phyloP scores from a whole-genome alignment of 371 early-diverging fungal genomes.

The Umbelopsis sp. region DNA sequence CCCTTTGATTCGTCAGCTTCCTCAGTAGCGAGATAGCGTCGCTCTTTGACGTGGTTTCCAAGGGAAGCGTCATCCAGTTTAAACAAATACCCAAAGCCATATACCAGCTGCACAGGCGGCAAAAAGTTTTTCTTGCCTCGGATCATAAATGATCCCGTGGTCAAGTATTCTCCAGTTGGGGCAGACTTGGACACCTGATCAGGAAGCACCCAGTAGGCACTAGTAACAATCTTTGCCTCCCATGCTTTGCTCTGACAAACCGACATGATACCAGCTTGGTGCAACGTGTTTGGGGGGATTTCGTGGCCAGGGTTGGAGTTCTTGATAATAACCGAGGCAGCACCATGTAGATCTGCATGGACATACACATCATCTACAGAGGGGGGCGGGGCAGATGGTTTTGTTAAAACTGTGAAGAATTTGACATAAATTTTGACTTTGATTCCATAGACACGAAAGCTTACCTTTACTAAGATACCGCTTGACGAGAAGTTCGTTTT shows the following conservation, averaged over 20 bases:
- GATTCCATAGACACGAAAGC: not conserved
- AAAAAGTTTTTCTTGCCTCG: slow-evolving; percentile 96
- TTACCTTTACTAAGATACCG: slow-evolving; percentile 70
- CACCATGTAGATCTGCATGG: slow-evolving; percentile 97
- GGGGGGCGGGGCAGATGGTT: too few relatives aligned
- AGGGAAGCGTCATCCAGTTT: slow-evolving; percentile 80
- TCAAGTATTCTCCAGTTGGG: slow-evolving; percentile 95
- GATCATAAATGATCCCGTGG: slow-evolving; percentile 97
- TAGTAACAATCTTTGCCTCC: slow-evolving; percentile 96
- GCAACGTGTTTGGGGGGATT: slow-evolving; percentile 89
- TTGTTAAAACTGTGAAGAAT: too few relatives aligned
- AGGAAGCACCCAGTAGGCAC: slow-evolving; percentile 96
- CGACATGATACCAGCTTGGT: slow-evolving; percentile 97
- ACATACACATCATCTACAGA: slow-evolving; percentile 87
- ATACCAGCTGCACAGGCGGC: slow-evolving; percentile 95
- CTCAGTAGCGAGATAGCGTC: slow-evolving; percentile 27
- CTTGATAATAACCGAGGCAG: slow-evolving; percentile 93
- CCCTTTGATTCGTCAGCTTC: slow-evolving; percentile 15
- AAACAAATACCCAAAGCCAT: slow-evolving; percentile 97
- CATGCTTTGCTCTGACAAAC: slow-evolving; percentile 97
- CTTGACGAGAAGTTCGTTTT: slow-evolving; percentile 98
- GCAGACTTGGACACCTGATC: slow-evolving; percentile 95
- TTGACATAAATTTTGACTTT: too few relatives aligned
- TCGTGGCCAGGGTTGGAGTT: slow-evolving; percentile 72
- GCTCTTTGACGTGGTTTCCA: slow-evolving; percentile 69